phyloP scores from a whole-genome alignment of 176 grass and related monocot genomes.

The Stipa capillata region DNA sequence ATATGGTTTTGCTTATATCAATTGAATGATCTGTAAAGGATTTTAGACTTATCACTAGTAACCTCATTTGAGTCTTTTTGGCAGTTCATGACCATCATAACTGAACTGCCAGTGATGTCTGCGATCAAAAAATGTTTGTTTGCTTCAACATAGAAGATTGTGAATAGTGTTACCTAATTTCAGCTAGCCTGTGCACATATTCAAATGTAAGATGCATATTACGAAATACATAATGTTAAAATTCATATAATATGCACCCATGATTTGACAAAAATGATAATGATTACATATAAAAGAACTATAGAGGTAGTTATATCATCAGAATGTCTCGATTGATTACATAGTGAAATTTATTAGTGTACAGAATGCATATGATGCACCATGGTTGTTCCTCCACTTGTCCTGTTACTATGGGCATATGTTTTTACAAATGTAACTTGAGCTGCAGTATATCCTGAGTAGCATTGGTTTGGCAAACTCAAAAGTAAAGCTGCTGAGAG shows the following conservation, averaged over 20 bases:
- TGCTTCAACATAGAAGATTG: not conserved
- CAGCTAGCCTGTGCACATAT: not conserved
- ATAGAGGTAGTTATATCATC: not conserved
- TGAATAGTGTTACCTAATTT: not conserved
- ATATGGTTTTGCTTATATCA: not conserved
- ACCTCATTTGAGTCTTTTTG: not conserved
- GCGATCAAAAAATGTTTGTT: not conserved
- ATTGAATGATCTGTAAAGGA: slow-evolving; percentile 5
- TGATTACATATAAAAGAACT: not conserved
- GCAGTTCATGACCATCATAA: not conserved
- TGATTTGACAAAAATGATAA: not conserved
- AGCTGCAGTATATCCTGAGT: not conserved
- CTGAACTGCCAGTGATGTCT: not conserved
- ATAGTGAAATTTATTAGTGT: not conserved
- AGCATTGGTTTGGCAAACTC: not conserved
- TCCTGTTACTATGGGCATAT: not conserved
- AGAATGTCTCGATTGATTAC: not conserved
- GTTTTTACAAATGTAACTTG: slow-evolving; percentile 4
- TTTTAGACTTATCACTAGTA: not conserved
- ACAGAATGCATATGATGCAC: not conserved
- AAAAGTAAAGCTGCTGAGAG: not conserved
- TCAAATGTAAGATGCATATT: not conserved
- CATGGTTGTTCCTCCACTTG: not conserved
- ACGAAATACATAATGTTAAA: not conserved
- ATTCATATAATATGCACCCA: not conserved